Evolutionary conservation across 345 rosid species (phyloP).

Genomic region (Schrenkiella parvula): DNA sequence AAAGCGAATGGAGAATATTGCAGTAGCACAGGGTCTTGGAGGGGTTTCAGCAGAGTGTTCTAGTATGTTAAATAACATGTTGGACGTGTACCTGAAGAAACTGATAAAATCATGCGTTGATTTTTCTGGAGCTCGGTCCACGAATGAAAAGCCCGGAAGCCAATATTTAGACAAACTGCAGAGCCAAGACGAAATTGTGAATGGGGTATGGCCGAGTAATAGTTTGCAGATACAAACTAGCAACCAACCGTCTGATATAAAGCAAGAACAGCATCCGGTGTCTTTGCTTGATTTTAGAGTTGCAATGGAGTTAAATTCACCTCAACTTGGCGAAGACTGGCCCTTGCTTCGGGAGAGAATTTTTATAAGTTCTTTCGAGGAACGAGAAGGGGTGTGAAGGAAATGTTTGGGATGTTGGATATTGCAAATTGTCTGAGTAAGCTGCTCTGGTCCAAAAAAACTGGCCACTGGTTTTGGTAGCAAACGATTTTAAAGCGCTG

Average conservation of each 20-base stretch:
- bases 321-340: slow-evolving; percentile 96
- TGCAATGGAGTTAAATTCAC: slow-evolving; percentile 92
- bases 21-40: slow-evolving; percentile 69
- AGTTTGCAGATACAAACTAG: slow-evolving; percentile 50
- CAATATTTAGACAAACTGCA: slow-evolving; percentile 50
- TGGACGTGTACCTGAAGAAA: slow-evolving; percentile 79
- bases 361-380: slow-evolving; percentile 51
- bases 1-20: slow-evolving; percentile 77
- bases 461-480: background rate
- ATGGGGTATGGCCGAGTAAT: slow-evolving; percentile 61
- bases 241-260: slow-evolving; percentile 39
- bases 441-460: slow-evolving; percentile 33
- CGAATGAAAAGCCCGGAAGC: slow-evolving; percentile 36
- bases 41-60: slow-evolving; percentile 85
- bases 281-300: slow-evolving; percentile 88
- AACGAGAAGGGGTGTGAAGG: slow-evolving; percentile 38
- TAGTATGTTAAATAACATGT: slow-evolving; percentile 55
- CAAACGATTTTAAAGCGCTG: background rate
- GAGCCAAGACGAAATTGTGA: slow-evolving; percentile 45
- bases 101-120: slow-evolving; percentile 68
- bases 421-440: slow-evolving; percentile 21
- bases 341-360: slow-evolving; percentile 78
- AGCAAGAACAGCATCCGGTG: slow-evolving; percentile 50
- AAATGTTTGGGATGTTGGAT: slow-evolving; percentile 17
- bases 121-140: slow-evolving; percentile 57